Evolutionary conservation across 2,329 filamentous ascomycete species (phyloP).

Genomic region (Elsinoe perseae): DNA sequence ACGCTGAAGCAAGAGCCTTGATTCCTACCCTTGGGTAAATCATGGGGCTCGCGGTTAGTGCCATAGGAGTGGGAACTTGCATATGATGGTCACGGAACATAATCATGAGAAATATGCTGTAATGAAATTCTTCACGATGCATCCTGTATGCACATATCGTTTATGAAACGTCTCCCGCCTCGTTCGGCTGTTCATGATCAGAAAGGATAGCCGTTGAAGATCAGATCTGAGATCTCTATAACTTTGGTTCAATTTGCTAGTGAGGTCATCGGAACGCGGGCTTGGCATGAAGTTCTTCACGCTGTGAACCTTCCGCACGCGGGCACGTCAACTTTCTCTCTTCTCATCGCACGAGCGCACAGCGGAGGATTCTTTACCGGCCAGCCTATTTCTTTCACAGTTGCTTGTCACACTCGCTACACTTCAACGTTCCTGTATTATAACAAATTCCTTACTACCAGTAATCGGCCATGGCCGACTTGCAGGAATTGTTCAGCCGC

Average conservation of each 20-base stretch:
- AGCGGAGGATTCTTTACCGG: neutral
- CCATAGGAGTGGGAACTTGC: neutral
- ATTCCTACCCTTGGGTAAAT: neutral
- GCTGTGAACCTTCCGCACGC: neutral
- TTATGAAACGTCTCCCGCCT: too few relatives aligned
- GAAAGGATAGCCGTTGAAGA: neutral
- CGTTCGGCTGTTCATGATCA: too few relatives aligned
- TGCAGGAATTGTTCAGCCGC: constrained; percentile 39
- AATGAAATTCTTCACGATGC: constrained; percentile 7
- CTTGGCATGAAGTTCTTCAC: neutral
- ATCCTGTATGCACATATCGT: too few relatives aligned
- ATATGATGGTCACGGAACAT: constrained; percentile 13
- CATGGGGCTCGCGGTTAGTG: neutral
- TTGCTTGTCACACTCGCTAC: neutral
- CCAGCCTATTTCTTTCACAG: neutral
- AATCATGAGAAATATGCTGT: constrained; percentile 12
- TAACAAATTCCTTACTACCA: neutral
- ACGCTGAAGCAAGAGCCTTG: neutral
- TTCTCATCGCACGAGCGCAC: neutral
- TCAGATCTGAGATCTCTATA: neutral
- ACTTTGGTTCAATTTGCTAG: neutral
- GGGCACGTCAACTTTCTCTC: neutral
- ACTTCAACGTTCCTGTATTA: neutral
- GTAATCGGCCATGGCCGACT: constrained; percentile 33
- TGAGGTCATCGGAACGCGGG: neutral